These are phyloP conservation scores for Phaeotremella skinneri DNA, from an alignment of 768 basidiomycete species.

Conservation along the genomic window DNA sequence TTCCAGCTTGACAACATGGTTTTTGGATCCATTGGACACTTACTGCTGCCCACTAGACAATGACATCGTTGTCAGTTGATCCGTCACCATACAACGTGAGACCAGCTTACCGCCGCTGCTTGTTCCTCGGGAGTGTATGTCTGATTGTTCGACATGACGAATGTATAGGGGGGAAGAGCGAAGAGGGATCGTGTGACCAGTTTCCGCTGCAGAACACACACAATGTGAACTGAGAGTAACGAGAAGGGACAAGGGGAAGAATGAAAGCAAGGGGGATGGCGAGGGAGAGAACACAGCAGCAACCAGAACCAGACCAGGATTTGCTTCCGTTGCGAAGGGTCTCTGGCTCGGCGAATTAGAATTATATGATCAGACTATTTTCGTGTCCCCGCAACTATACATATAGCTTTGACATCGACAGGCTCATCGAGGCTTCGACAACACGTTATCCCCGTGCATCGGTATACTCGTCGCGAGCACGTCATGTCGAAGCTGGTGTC, in stretches of 20 bases:
- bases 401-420: no score
- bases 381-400: no score
- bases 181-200: no score
- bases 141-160: slow-evolving; percentile 6
- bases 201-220: no score
- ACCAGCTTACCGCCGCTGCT: slow-evolving; percentile 45
- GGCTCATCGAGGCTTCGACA: no score
- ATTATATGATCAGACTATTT: no score
- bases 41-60: slow-evolving; percentile 44
- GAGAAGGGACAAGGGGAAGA: no score
- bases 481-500: not conserved
- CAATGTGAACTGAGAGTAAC: no score
- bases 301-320: not conserved
- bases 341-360: no score
- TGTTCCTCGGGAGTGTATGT: slow-evolving; percentile 44
- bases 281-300: not conserved
- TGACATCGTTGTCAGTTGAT: not conserved
- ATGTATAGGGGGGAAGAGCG: slow-evolving; percentile 1
- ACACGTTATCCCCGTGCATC: no score
- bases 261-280: no score
- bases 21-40: slow-evolving; percentile 13
- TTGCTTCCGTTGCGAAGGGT: not conserved
- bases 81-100: not conserved
- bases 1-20: not conserved
- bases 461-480: not conserved